phyloP scores from a whole-genome alignment of 768 basidiomycete genomes.

The Antrodiella citrinella region DNA sequence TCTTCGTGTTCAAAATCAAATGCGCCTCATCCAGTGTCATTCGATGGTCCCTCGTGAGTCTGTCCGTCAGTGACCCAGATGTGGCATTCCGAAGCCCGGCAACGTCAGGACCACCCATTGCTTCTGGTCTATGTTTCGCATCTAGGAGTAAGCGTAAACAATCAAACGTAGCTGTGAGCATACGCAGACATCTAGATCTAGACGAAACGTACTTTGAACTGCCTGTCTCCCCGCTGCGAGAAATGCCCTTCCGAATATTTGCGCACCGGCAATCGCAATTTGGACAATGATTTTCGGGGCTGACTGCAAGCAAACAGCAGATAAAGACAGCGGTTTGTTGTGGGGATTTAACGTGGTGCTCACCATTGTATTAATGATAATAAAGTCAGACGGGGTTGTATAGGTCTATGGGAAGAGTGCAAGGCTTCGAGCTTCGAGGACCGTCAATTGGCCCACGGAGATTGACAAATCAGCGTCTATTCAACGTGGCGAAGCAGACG shows the following conservation, averaged over 20 bases:
- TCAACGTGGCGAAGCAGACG: background rate
- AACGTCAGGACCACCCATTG: slow-evolving; percentile 49
- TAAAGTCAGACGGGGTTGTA: no score
- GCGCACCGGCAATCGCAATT: slow-evolving; percentile 66
- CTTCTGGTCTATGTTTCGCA: slow-evolving; percentile 74
- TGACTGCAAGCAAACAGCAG: slow-evolving; percentile 38
- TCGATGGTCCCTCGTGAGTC: slow-evolving; percentile 73
- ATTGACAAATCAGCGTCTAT: no score
- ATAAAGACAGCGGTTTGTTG: background rate
- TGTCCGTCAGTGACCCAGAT: slow-evolving; percentile 70
- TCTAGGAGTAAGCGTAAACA: slow-evolving; percentile 37
- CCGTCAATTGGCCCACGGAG: no score
- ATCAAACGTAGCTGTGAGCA: background rate
- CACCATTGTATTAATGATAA: no score
- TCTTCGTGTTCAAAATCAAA: slow-evolving; percentile 83
- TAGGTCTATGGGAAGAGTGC: no score
- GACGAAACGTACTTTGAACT: slow-evolving; percentile 66
- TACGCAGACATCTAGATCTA: background rate
- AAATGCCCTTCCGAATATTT: slow-evolving; percentile 88
- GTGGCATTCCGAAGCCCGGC: slow-evolving; percentile 70
- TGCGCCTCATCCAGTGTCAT: slow-evolving; percentile 97
- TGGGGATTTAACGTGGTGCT: no score
- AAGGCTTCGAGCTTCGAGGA: no score
- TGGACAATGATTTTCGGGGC: slow-evolving; percentile 74
- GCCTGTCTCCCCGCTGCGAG: slow-evolving; percentile 88